Evolutionary conservation across 2,329 filamentous ascomycete genomes (phyloP), one percentile per base, ranked within the genome.

Genomic region (Bertia moriformis): DNA sequence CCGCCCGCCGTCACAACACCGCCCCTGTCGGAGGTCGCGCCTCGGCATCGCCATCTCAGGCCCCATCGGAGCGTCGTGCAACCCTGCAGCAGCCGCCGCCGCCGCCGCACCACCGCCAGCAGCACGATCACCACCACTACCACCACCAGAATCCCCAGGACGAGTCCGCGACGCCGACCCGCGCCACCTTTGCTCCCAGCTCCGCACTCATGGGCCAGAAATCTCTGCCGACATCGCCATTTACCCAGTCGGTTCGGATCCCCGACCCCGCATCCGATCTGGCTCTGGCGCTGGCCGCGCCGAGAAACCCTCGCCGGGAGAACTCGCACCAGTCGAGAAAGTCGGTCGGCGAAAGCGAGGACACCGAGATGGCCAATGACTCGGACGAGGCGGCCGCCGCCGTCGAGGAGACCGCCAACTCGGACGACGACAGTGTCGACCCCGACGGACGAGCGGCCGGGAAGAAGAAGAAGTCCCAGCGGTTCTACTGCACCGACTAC

Each of bases 401-500:
- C 1, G 60, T 55, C 39, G 69, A 72, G 12, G 70, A 71, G 29
- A 65, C 58, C 14, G 66, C 56, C 18, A 68, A 57, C 20, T 83
- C 82, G 12, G 83, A 85, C 43, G 72, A 72, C 38, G 79, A 73
- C 22, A 77, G 70, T 47, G 66, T 78, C 17, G 70, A 71, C 41
- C 74, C 69, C 10, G 77, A 81, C 52, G 65, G 75, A 57, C 7
- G 22, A n/a, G 61, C 62, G 53, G n/a, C n/a, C n/a, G 42, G 61
- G 14, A 82, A 82, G 58, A 84, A 83, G 65, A 82, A 82, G 56
- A 83, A 83, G 54, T 75, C 77, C 1, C 78, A 83, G 52, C 69
- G 76, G 38, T 85, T 85, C 59, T 83, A 79, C 55, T 85, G 79
- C 52, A 80, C 73, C 3, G 76, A 82, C n/a, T 84, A 77, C 48